Evolutionary conservation across 345 rosid species (phyloP), one percentile per base, ranked within the genome.

Genomic region (Syzygium grande): DNA sequence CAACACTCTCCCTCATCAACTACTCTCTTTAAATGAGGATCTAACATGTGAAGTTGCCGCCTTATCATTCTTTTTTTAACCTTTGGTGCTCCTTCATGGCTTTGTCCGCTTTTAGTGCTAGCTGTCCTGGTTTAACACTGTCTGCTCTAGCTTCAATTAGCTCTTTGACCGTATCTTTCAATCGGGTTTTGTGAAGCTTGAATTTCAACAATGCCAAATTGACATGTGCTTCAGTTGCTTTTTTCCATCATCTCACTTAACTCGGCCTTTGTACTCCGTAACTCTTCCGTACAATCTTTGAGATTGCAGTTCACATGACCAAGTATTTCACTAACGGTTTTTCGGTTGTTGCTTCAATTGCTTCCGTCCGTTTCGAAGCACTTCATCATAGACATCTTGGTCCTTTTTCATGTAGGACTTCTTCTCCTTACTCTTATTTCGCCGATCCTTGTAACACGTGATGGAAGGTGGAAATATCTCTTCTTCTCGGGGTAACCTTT

Each of bases 181-280:
- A 52, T 13, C 16, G 15, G 16, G 52, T 11, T 51, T 51, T 51
- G 52, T 90, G 96, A 51, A 97, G 94, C 89, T 97, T 95, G 87
- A 94, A 98, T 77, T 96, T 96, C 89, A 96, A 97, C 92, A 96
- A 88, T 41, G 94, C 98, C 98, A 97, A 11, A 97, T 98, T 22
- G 92, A 94, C 92, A 93, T 96, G 88, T 96, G 98, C 89, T 94
- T 97, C 53, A 96, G 95, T 7, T 43, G 95, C 92, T 98, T 56
- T 94, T 96, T 10, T 93, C 98, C 99, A 9, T 38, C 89, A 90
- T 97, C 98, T 4, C 97, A 94, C 88, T 93, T 96, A 90, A 94
- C 98, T 89, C 94, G 94, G 89, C 84, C 21, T 92, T 93, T 90
- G 90, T 96, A 90, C 95, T 91, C 87, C 94, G 95, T 21, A 92